These are phyloP conservation scores for Botrytis medusae DNA, from an alignment of 2,329 filamentous ascomycete genomes.

Conservation along the genomic window DNA sequence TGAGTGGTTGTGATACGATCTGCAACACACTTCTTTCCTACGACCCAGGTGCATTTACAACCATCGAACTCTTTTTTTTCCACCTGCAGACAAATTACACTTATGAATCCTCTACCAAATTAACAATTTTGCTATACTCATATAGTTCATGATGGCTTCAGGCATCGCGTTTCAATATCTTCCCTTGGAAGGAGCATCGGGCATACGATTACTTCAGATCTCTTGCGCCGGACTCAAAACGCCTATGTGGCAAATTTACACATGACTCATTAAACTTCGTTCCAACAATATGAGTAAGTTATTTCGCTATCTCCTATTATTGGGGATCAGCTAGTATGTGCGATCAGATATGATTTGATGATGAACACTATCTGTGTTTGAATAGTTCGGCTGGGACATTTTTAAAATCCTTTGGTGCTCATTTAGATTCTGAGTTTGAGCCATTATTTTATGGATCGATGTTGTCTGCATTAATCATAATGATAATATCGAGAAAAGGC, in stretches of 20 bases:
- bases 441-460: neutral
- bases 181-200: neutral
- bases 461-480: neutral
- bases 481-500: neutral
- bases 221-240: neutral
- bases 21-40: too few species aligned
- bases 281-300: neutral
- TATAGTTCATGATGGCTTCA: neutral
- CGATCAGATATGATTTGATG: neutral
- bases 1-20: neutral
- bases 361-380: neutral
- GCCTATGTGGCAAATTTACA: neutral
- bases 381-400: neutral
- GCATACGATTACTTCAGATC: neutral
- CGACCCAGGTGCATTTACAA: rapidly evolving
- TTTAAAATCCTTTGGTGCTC: neutral
- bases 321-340: neutral
- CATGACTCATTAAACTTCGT: neutral
- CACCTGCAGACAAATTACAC: neutral
- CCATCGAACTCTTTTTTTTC: neutral
- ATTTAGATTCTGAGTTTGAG: neutral
- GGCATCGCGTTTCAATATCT: neutral
- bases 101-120: rapidly evolving
- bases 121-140: neutral
- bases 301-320: neutral